Percentiles rank a stretch among this genome's conserved stretches.
Conservation (phyloP, 768 basidiomycete species). For the Kwoniella botswanensis region DNA sequence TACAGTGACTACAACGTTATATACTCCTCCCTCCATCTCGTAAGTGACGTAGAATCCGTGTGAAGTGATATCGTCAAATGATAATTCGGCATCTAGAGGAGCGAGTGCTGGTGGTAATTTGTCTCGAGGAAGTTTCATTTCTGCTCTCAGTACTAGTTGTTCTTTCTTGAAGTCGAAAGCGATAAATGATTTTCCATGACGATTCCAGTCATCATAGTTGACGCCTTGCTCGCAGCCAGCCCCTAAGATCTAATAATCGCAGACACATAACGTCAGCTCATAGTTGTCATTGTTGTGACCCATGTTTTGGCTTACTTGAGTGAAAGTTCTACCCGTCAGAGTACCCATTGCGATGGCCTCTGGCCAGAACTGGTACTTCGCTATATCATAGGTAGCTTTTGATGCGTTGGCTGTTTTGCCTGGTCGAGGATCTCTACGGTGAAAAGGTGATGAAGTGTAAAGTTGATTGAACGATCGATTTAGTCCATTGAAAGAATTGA, state of each 20-base stretch:
- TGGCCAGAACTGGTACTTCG: constrained; percentile 42
- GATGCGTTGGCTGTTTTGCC: constrained; percentile 10
- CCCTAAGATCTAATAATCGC: constrained; percentile 29
- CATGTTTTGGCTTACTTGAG: constrained; percentile 32
- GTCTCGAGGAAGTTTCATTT: constrained; percentile 19
- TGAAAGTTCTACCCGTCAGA: constrained; percentile 35
- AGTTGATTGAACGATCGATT: background rate
- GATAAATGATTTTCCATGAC: constrained; percentile 34
- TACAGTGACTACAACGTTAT: constrained; percentile 47
- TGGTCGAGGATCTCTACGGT: constrained; percentile 7
- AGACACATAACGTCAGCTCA: background rate
- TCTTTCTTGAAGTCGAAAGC: constrained; percentile 48
- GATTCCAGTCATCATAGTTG: background rate
- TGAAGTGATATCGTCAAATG: constrained; percentile 50
- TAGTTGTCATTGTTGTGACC: too few species aligned
- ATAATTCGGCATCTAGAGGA: constrained; percentile 48
- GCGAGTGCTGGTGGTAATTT: constrained; percentile 39
- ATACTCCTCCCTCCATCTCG: background rate
- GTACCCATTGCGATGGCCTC: constrained; percentile 46
- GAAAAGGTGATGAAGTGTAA: background rate
- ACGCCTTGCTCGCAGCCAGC: constrained; percentile 24
- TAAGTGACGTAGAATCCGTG: constrained; percentile 39
- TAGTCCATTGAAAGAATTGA: background rate
- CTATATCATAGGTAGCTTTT: constrained; percentile 11
- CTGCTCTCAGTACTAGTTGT: constrained; percentile 36